phyloP scores from a whole-genome alignment of 192 early-diverging fungal genomes.

The Podila clonocystis region DNA sequence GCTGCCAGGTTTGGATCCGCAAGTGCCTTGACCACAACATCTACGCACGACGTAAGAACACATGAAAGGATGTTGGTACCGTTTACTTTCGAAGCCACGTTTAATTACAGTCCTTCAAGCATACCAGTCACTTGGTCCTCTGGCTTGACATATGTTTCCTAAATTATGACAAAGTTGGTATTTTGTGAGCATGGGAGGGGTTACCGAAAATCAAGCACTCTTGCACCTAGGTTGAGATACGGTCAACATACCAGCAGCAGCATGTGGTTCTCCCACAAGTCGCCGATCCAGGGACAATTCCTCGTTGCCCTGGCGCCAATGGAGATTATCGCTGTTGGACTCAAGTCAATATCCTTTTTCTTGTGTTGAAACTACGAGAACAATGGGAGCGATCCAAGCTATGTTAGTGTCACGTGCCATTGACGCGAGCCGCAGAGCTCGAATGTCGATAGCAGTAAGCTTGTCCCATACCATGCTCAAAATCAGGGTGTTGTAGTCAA shows the following conservation, averaged over 20 bases:
- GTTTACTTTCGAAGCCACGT: background rate
- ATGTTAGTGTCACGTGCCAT: background rate
- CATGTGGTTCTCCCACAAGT: slow-evolving; percentile 59
- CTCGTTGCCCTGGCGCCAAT: slow-evolving; percentile 62
- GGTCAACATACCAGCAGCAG: slow-evolving; percentile 21
- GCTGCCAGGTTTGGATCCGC: slow-evolving; percentile 5
- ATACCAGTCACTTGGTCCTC: slow-evolving; percentile 21
- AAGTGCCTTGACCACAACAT: slow-evolving; percentile 6
- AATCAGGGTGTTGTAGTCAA: slow-evolving; percentile 70
- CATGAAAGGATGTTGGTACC: background rate
- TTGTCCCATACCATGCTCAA: slow-evolving; percentile 42
- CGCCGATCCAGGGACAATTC: slow-evolving; percentile 82
- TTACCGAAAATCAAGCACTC: background rate
- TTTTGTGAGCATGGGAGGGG: too few species aligned
- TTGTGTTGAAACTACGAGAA: slow-evolving; percentile 10
- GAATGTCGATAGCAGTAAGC: too few species aligned
- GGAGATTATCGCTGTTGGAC: slow-evolving; percentile 19
- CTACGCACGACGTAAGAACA: too few species aligned
- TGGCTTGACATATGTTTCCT: slow-evolving; percentile 27
- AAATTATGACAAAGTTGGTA: background rate
- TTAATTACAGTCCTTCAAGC: background rate
- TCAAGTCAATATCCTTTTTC: slow-evolving; percentile 52
- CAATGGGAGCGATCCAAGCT: too few species aligned
- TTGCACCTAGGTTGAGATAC: background rate
- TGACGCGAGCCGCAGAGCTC: background rate